Conservation (phyloP, 176 grass and related monocot species). For the Juncus effusus region DNA sequence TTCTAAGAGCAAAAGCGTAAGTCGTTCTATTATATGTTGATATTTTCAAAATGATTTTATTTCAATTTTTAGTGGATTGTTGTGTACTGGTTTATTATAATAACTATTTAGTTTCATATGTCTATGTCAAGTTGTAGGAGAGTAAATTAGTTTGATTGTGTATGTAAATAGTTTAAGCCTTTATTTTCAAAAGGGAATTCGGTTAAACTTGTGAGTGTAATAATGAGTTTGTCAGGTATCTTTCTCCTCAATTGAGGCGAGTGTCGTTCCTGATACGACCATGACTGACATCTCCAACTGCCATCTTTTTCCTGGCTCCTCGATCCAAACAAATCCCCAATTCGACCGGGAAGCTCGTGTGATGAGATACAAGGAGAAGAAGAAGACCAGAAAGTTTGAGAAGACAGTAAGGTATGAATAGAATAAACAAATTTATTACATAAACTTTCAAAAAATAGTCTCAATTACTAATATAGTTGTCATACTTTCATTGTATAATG, state of each 20-base stretch:
- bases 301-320: conserved; percentile 29
- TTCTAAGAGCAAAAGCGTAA: conserved; percentile 59
- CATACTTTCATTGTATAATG: no score
- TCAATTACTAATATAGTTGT: no score
- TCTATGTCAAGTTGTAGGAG: no score
- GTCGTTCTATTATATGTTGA: conserved; percentile 47
- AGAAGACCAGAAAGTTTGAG: conserved; percentile 63
- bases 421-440: no score
- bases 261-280: conserved; percentile 51
- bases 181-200: not conserved
- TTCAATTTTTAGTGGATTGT: not conserved
- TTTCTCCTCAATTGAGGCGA: conserved; percentile 66
- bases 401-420: conserved; percentile 61
- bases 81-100: not conserved
- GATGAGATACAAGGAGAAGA: conserved; percentile 76
- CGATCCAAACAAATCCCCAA: conserved; percentile 35
- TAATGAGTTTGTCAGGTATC: conserved; percentile 67
- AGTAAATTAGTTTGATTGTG: not conserved
- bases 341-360: conserved; percentile 66
- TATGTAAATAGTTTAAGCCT: not conserved
- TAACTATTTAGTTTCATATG: not conserved
- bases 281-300: conserved; percentile 39
- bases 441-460: no score
- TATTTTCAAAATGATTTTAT: not conserved
- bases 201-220: conserved; percentile 26